Evolutionary conservation across 2,329 filamentous ascomycete species (phyloP).

Genomic region (Lachnellula hyalina): DNA sequence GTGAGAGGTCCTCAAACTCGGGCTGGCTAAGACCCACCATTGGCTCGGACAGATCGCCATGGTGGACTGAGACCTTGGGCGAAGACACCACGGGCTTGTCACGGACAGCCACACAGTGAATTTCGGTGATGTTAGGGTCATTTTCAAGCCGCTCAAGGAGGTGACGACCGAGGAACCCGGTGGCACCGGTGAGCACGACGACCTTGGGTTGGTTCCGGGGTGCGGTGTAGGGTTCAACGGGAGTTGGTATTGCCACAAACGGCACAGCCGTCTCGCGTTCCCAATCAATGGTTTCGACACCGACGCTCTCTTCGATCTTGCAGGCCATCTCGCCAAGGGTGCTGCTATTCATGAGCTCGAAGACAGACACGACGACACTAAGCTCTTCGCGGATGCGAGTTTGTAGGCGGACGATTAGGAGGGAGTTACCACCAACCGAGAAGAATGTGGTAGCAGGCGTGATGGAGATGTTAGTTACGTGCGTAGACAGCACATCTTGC

Average conservation of each 20-base stretch:
- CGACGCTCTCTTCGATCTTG: constrained; percentile 1
- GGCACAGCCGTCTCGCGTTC: constrained; percentile 13
- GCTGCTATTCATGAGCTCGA: constrained; percentile 21
- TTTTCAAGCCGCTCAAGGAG: constrained; percentile 35
- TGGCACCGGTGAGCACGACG: constrained; percentile 35
- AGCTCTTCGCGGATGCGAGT: constrained; percentile 22
- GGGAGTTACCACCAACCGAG: constrained; percentile 33
- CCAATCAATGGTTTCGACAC: constrained; percentile 11
- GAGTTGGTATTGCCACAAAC: neutral
- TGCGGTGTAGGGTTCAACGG: neutral
- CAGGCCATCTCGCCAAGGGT: constrained; percentile 22
- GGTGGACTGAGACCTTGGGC: constrained; percentile 27
- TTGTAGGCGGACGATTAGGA: constrained; percentile 31
- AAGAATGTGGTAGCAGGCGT: constrained; percentile 30
- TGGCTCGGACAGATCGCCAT: constrained; percentile 34
- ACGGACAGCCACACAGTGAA: constrained; percentile 42
- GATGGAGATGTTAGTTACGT: constrained; percentile 3
- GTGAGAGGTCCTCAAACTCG: constrained; percentile 28
- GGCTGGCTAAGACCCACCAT: constrained; percentile 35
- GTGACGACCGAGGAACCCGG: constrained; percentile 36
- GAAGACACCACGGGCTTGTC: constrained; percentile 7
- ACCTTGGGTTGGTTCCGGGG: neutral
- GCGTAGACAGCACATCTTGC: constrained; percentile 8
- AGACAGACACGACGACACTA: constrained; percentile 16
- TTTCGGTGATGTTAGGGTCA: constrained; percentile 27